Evolutionary conservation across 176 grass and related monocot species (phyloP).

Genomic region (Eragrostis nindensis): DNA sequence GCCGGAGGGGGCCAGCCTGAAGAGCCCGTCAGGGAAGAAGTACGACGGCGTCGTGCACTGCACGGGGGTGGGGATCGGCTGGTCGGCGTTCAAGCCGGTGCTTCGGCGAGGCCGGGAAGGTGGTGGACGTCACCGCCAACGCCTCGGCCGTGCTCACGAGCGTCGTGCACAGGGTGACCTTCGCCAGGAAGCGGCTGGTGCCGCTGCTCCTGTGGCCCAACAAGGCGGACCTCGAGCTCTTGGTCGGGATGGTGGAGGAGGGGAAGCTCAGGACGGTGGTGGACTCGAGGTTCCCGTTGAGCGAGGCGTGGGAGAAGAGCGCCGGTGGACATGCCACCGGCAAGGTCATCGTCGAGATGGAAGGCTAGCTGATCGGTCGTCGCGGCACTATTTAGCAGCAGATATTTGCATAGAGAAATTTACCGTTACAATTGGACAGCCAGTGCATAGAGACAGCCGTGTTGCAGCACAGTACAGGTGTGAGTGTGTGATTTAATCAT

Average conservation of each 20-base stretch:
- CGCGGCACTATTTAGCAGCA: background rate
- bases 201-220: conserved; percentile 36
- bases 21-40: conserved; percentile 44
- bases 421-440: too few relatives aligned
- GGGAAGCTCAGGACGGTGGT: conserved; percentile 64
- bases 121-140: conserved; percentile 56
- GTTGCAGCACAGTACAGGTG: too few relatives aligned
- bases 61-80: conserved; percentile 38
- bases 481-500: too few relatives aligned
- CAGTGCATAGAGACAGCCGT: too few relatives aligned
- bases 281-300: conserved; percentile 52
- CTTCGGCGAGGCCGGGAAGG: conserved; percentile 37
- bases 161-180: conserved; percentile 38
- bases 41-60: conserved; percentile 61
- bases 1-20: conserved; percentile 33
- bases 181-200: conserved; percentile 53
- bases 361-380: background rate
- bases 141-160: conserved; percentile 20
- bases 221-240: conserved; percentile 57
- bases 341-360: conserved; percentile 62
- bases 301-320: conserved; percentile 66
- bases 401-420: too few relatives aligned
- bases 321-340: conserved; percentile 67
- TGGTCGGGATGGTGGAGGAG: conserved; percentile 58
- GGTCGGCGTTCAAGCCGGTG: conserved; percentile 54